These are phyloP conservation scores for Phytophthora pinifolia DNA, from an alignment of 352 stramenopile genomes.

Conservation along the genomic window DNA sequence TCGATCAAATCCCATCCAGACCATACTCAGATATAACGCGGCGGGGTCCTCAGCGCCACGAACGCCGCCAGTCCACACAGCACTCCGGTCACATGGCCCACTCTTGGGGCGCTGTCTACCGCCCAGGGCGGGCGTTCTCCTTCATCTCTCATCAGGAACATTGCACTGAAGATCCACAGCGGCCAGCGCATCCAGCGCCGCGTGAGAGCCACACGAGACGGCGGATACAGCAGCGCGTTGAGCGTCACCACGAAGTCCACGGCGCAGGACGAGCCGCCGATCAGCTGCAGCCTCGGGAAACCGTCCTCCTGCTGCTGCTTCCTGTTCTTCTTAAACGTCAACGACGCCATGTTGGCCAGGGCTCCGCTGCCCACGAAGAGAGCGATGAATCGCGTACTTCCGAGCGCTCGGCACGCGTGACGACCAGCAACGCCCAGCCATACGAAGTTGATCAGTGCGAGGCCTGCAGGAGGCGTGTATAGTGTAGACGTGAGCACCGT, in stretches of 20 bases:
- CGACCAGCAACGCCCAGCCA: constrained; percentile 18
- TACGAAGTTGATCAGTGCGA: constrained; percentile 10
- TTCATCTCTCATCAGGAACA: constrained; percentile 26
- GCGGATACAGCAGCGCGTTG: constrained; percentile 30
- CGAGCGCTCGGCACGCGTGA: constrained; percentile 21
- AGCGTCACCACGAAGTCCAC: constrained; percentile 27
- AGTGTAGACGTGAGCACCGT: constrained; percentile 25
- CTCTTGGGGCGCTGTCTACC: constrained; percentile 3
- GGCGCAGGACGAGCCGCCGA: constrained; percentile 12
- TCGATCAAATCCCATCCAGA: not conserved
- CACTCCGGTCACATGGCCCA: constrained; percentile 17
- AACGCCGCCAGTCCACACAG: constrained; percentile 22
- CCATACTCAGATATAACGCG: constrained; percentile 9
- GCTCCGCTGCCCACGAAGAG: constrained; percentile 18
- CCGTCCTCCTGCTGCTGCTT: constrained; percentile 2
- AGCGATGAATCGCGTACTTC: constrained; percentile 15
- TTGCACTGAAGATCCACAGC: constrained; percentile 20
- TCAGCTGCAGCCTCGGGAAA: constrained; percentile 7
- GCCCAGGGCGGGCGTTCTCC: constrained; percentile 4
- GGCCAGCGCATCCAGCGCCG: constrained; percentile 22
- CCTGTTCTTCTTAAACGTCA: not conserved
- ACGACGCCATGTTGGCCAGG: constrained; percentile 13
- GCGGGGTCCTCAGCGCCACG: constrained; percentile 13
- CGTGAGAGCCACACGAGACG: constrained; percentile 20
- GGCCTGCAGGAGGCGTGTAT: constrained; percentile 4